These are phyloP conservation scores for Globisporangium perplexum DNA, from an alignment of 352 stramenopile species.

Conservation along the genomic window DNA sequence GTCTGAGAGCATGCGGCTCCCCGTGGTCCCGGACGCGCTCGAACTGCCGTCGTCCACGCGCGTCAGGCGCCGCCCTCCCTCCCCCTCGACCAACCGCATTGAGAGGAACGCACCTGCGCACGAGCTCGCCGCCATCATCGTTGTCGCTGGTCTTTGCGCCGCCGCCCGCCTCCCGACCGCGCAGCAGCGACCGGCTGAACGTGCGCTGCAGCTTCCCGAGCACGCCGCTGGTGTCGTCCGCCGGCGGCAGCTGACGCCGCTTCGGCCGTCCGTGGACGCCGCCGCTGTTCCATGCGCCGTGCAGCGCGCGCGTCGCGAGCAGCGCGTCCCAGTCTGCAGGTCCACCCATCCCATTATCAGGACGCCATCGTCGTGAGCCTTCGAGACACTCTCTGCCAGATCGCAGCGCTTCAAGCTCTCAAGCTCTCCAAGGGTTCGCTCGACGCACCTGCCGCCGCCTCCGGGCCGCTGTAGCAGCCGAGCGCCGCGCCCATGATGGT, in stretches of 20 bases:
- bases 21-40: conserved; percentile 48
- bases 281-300: neutral
- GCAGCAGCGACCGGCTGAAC: conserved; percentile 32
- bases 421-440: no score
- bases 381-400: neutral
- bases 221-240: conserved; percentile 28
- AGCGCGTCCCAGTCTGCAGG: conserved; percentile 17
- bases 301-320: conserved; percentile 1
- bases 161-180: conserved; percentile 6
- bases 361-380: neutral
- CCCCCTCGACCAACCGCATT: no score
- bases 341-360: neutral
- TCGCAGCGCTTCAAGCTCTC: neutral
- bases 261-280: conserved; percentile 7
- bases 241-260: conserved; percentile 2
- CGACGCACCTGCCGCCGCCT: conserved; percentile 7
- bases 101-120: conserved; percentile 9
- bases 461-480: conserved; percentile 33
- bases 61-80: no score
- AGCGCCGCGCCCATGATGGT: conserved; percentile 48
- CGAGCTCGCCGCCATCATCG: conserved; percentile 6
- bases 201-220: conserved; percentile 48
- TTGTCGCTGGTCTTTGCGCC: neutral
- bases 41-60: no score
- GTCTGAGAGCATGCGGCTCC: conserved; percentile 68